Conservation (phyloP, 306 rosid species). For the Hylodesmum podocarpum region DNA sequence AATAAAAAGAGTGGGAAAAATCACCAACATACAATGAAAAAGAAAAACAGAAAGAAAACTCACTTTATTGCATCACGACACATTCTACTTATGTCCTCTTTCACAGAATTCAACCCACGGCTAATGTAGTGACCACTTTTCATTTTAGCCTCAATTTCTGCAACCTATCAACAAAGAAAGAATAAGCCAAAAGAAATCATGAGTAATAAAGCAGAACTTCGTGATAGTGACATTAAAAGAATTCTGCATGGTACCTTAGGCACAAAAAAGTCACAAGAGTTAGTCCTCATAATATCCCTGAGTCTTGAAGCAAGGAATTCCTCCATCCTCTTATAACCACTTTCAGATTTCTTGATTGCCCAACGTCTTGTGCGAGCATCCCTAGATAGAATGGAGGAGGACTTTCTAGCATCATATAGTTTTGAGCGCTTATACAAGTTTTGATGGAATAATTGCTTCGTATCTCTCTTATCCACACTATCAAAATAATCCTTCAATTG, state of each 20-base stretch:
- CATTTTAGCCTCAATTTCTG: slow-evolving; percentile 89
- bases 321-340: slow-evolving; percentile 91
- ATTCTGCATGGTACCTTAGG: slow-evolving; percentile 65
- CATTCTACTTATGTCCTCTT: slow-evolving; percentile 92
- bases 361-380: slow-evolving; percentile 97
- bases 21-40: background rate
- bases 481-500: slow-evolving; percentile 89
- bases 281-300: slow-evolving; percentile 88
- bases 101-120: slow-evolving; percentile 84
- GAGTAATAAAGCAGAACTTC: background rate
- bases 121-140: slow-evolving; percentile 80
- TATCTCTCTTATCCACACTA: slow-evolving; percentile 93
- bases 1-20: background rate
- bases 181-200: slow-evolving; percentile 9
- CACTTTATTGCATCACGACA: slow-evolving; percentile 98
- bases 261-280: slow-evolving; percentile 77
- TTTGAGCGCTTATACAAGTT: slow-evolving; percentile 94
- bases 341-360: slow-evolving; percentile 95
- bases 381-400: slow-evolving; percentile 97
- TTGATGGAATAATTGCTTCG: slow-evolving; percentile 75
- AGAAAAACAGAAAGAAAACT: slow-evolving; percentile 27
- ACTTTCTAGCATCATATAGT: slow-evolving; percentile 91
- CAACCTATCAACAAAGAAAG: slow-evolving; percentile 60
- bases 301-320: slow-evolving; percentile 84
- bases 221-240: slow-evolving; percentile 1